phyloP scores from a whole-genome alignment of 2,329 filamentous ascomycete species.

The Ceratocystis destructans region DNA sequence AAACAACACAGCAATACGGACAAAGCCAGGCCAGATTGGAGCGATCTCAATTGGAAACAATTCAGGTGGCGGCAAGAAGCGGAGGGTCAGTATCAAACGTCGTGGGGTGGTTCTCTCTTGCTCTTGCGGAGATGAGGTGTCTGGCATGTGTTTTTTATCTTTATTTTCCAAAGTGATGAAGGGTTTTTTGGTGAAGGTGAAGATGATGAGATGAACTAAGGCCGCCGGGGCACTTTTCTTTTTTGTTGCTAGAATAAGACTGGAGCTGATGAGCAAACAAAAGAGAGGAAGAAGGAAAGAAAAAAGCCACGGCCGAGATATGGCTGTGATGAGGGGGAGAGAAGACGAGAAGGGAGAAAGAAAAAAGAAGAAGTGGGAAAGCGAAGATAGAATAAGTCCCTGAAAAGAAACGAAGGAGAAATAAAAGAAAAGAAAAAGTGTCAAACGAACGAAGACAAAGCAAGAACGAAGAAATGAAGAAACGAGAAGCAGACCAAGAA shows the following conservation, averaged over 20 bases:
- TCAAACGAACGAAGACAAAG: slow-evolving; percentile 12
- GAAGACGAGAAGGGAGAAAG: background rate
- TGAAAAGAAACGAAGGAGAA: background rate
- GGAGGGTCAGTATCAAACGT: slow-evolving; percentile 1
- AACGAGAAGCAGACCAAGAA: slow-evolving; percentile 12
- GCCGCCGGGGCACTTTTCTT: slow-evolving; percentile 17
- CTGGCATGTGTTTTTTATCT: background rate
- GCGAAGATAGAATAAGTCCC: slow-evolving; percentile 4
- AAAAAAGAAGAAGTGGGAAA: slow-evolving; percentile 1
- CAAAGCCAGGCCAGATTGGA: slow-evolving; percentile 16
- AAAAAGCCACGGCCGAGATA: slow-evolving; percentile 1
- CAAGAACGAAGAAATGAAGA: slow-evolving; percentile 14
- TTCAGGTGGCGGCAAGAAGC: background rate
- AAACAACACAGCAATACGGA: background rate
- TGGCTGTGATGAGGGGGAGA: background rate
- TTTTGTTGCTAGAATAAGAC: slow-evolving; percentile 9
- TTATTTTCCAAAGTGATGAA: background rate
- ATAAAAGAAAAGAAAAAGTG: slow-evolving; percentile 3
- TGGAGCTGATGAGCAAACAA: slow-evolving; percentile 9
- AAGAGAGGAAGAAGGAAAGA: slow-evolving; percentile 3
- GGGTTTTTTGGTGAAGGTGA: background rate
- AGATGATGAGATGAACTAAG: slow-evolving; percentile 14
- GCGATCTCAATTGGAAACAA: background rate
- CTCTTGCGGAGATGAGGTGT: background rate
- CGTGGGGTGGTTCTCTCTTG: background rate